Evolutionary conservation across 768 basidiomycete genomes (phyloP), one percentile per base, ranked within the genome.

Genomic region (Amanita muscaria): DNA sequence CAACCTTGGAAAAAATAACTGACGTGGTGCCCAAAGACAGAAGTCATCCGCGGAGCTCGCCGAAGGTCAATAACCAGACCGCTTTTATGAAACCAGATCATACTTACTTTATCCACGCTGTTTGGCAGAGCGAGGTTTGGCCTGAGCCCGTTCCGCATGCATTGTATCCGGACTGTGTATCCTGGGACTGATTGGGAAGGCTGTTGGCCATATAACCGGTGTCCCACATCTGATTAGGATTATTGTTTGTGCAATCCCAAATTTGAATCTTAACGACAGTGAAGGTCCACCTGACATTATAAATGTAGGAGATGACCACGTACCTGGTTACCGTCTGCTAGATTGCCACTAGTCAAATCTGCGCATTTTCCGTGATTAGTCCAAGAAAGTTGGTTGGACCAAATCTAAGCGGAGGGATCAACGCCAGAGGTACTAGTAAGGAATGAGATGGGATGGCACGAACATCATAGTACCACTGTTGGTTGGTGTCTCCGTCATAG

Each of bases 81-180:
- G 40, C n/a, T n/a, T n/a, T 16, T 12, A 9, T 31, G n/a, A 23
- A 35, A 49, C 27, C 25, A 33, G 62, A 60, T 60, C 23, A 60
- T 9, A 73, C 68, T 47, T 59, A 72, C 75, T 84, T 85, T 46
- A 80, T 64, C 60, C 76, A 76, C 7, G 70, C 64, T 0, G 83
- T 88, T 60, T 88, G 86, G 59, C 86, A 88, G 27, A 75, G 59
- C 0, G 85, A 83, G 7, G 64, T 41, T 49, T 74, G 74, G 59
- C 68, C 73, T 46, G 77, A 70, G 8, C 61, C 62, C 1, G 74
- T 69, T 1, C 80, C 82, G 55, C 88, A 92, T 44, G 70, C 62
- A 61, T 88, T 84, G 25, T 73, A 77, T 15, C 81, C 83, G 31
- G 61, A 63, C 55, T 85, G 86, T 9, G 72, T 80, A 27, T 70